Evolutionary conservation across 345 rosid genomes (phyloP).

Genomic region (Cardamine occulta): DNA sequence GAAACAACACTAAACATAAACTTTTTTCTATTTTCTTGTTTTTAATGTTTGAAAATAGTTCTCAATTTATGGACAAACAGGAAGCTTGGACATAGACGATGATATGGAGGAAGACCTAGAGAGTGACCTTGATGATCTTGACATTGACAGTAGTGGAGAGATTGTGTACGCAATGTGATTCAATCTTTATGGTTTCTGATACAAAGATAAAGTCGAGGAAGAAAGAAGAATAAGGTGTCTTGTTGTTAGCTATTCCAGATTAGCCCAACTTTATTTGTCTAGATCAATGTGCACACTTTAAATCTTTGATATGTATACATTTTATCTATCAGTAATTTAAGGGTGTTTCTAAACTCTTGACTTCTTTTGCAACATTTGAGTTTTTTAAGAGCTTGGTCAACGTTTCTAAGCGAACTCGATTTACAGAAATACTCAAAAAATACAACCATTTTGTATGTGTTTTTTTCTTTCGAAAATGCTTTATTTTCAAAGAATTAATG

Average conservation of each 20-base stretch:
- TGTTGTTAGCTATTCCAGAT: constrained; percentile 17
- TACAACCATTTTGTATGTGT: too few relatives aligned
- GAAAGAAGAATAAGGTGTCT: constrained; percentile 14
- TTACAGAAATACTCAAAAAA: too few relatives aligned
- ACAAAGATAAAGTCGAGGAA: background rate
- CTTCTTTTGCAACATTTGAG: too few relatives aligned
- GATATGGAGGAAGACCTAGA: constrained; percentile 97
- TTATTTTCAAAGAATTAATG: too few relatives aligned
- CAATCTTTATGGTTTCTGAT: constrained; percentile 19
- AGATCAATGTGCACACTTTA: constrained; percentile 27
- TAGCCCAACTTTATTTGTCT: constrained; percentile 24
- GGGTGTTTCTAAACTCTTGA: too few relatives aligned
- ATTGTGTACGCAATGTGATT: constrained; percentile 86
- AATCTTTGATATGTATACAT: constrained; percentile 24
- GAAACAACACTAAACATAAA: constrained; percentile 8
- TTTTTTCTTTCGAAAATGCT: too few relatives aligned
- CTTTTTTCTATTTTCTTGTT: background rate
- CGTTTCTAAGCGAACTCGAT: too few relatives aligned
- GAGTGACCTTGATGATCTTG: constrained; percentile 82
- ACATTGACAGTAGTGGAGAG: constrained; percentile 96
- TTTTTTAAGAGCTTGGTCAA: too few relatives aligned
- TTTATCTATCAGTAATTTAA: background rate
- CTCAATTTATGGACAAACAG: constrained; percentile 37
- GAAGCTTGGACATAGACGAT: constrained; percentile 85
- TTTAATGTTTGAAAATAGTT: background rate